These are phyloP conservation scores for Solanum habrochaites DNA, from an alignment of 257 asterid species.

Conservation along the genomic window DNA sequence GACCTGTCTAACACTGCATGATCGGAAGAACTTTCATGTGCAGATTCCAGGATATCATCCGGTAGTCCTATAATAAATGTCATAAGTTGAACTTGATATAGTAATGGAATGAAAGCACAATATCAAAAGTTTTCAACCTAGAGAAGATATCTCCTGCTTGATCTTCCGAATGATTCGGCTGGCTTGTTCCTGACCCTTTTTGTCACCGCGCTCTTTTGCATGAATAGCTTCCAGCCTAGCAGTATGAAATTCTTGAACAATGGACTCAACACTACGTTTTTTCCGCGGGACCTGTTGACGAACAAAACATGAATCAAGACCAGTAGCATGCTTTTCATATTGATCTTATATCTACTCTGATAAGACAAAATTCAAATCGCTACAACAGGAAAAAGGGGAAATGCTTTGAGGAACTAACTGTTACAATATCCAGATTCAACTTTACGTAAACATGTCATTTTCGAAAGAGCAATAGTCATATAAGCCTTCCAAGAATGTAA, in stretches of 20 bases:
- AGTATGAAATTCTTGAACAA: constrained; percentile 62
- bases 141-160: constrained; percentile 70
- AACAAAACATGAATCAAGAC: background rate
- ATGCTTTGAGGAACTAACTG: background rate
- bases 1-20: constrained; percentile 26
- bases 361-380: background rate
- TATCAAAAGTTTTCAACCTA: constrained; percentile 41
- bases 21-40: constrained; percentile 36
- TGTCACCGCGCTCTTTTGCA: constrained; percentile 81
- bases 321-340: background rate
- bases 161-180: constrained; percentile 62
- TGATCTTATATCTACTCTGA: background rate
- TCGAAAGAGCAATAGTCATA: background rate
- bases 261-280: constrained; percentile 41
- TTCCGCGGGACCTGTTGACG: constrained; percentile 46
- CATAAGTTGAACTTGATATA: background rate
- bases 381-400: background rate
- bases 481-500: background rate
- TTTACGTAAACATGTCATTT: background rate
- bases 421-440: background rate
- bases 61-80: constrained; percentile 54
- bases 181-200: constrained; percentile 70
- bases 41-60: constrained; percentile 62
- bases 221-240: constrained; percentile 78
- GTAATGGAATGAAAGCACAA: constrained; percentile 1